Evolutionary conservation across 352 stramenopile genomes (phyloP), one percentile per base, ranked within the genome.

Genomic region (Discostella stelligera): DNA sequence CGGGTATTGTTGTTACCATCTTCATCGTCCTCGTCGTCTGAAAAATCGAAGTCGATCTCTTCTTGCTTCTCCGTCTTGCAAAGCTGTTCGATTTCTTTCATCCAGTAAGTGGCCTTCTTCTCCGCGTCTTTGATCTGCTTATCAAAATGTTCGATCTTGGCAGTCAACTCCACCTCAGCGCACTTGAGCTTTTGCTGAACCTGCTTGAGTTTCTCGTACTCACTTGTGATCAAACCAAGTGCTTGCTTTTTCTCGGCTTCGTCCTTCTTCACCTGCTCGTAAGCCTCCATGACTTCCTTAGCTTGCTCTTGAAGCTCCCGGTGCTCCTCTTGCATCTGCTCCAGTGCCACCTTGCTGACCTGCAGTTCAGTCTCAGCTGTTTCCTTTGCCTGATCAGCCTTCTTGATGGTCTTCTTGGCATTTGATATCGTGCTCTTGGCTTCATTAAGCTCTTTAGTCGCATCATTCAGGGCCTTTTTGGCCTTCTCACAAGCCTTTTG

Each of bases 281-380:
- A 97, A 13, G 94, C 95, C 60, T 96, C 72, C 71, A 92, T 80
- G 11, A 98, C 94, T 32, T 93, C 89, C 55, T 96, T 86, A 0
- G 96, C 96, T 50, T 96, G 94, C 21, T 97, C 91, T 71, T 98
- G 95, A 67, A 99, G 95, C 4, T 86, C 86, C 59, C 94, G 94
- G 60, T 97, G 94, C 81, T 98, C 94, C 10, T 84, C 77, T 37
- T 94, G 90, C 50, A 97, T 96, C 39, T 91, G 77, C 27, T 96
- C 90, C 32, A 98, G 90, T 18, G 93, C 93, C 39, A 88, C 80
- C 10, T 90, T 87, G 2, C 83, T 89, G 32, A 88, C 84, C 64
- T 91, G 83, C n/a, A 95, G 84, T 46, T 98, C 94, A 25, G 92
- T 68, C 50, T 93, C 83, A 1, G 79, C 74, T 7, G 68, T 53